phyloP scores from a whole-genome alignment of 192 early-diverging fungal species.

The Entophlyctis luteolus region DNA sequence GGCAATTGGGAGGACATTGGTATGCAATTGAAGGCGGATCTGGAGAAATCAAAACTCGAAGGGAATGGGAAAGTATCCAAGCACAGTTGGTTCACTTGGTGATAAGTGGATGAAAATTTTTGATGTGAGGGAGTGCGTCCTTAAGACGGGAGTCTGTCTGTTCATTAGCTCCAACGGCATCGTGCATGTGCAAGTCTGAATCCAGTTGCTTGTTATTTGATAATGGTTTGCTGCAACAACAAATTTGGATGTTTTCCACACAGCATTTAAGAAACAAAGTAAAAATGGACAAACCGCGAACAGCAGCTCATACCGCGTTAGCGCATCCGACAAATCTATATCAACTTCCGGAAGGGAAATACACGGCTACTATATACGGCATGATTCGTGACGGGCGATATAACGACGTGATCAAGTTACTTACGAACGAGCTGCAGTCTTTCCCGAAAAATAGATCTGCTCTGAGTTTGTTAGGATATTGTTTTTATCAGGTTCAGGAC shows the following conservation, averaged over 20 bases:
- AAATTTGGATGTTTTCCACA: too few species aligned
- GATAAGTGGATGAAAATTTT: too few species aligned
- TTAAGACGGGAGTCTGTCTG: too few species aligned
- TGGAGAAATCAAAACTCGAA: background rate
- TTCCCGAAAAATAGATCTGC: slow-evolving; percentile 47
- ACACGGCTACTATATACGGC: slow-evolving; percentile 54
- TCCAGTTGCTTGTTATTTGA: too few species aligned
- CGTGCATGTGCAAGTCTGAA: too few species aligned
- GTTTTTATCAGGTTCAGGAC: slow-evolving; percentile 55
- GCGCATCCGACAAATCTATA: slow-evolving; percentile 27
- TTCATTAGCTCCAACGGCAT: too few species aligned
- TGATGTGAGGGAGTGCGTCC: too few species aligned
- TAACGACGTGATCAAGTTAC: slow-evolving; percentile 53
- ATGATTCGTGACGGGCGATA: slow-evolving; percentile 52
- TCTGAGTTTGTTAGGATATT: slow-evolving; percentile 54
- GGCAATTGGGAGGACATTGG: slow-evolving; percentile 24
- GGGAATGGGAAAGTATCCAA: too few species aligned
- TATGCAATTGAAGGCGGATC: background rate
- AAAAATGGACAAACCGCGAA: slow-evolving; percentile 10
- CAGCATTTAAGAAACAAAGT: background rate
- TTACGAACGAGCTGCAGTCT: slow-evolving; percentile 44
- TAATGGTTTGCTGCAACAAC: too few species aligned
- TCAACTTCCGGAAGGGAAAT: slow-evolving; percentile 59
- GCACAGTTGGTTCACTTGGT: too few species aligned
- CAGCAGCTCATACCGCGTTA: background rate